Base-by-base conservation (phyloP, 495 filamentous ascomycete species). In the Aspergillus kassunensis region DNA sequence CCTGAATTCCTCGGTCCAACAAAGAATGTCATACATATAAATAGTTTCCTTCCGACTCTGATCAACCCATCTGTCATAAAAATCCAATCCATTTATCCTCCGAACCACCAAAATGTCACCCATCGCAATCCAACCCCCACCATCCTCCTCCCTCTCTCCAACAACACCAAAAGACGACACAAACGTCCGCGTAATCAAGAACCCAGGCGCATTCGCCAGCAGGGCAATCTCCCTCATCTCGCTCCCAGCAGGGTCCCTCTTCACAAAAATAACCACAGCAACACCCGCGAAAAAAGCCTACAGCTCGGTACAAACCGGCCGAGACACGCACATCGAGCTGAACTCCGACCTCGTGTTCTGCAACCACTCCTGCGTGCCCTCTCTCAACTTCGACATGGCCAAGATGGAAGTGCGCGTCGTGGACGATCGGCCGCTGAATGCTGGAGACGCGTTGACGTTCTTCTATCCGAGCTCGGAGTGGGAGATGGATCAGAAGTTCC, bases 341-440 rank as follows among this genome's bases (percentile, higher is more conserved):
- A 89, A 90, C 70, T 83, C 78, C 54, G 87, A 89, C 60, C 65
- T 89, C 47, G 78, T 90, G 43, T 89, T 79, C 69, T 84, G 83
- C 70, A 89, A 90, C 65, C 87, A 90, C 71, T 82, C 78, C 0
- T 90, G 87, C 71, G 75, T 73, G 23, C 87, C 86, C 3, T 78
- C 79, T 36, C 70, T 90, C 23, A 75, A 83, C 48, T 89, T 90
- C 63, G 86, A 90, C 66, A 89, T 83, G 73, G 62, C 61, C 36
- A 74, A 73, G 55, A 76, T 81, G 70, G 77, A 80, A 57, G 72
- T 90, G 57, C 72, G 86, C 13, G 86, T 81, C 3, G 30, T 42
- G 31, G 49, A 52, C 6, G 49, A 52, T 15, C 39, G 39, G 1
- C 18, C 49, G 10, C 40, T 52, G 1, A 35, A 34, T n/a, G 49